Evolutionary conservation across 2,329 filamentous ascomycete species (phyloP).

Genomic region (Spiromastix sp.): DNA sequence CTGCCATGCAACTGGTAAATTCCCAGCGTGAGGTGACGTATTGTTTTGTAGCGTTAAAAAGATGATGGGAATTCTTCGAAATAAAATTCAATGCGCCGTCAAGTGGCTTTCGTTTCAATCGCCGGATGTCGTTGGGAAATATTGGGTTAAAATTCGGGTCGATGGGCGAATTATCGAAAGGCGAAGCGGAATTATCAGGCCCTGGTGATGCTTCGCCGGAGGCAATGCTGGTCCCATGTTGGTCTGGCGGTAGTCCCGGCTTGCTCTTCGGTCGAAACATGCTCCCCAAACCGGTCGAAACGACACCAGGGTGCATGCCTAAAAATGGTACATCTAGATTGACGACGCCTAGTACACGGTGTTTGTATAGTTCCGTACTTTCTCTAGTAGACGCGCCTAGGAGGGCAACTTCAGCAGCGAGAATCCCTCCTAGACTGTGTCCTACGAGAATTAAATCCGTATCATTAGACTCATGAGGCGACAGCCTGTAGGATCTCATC

Average conservation of each 20-base stretch:
- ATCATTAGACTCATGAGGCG: slow-evolving; percentile 60
- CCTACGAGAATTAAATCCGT: slow-evolving; percentile 77
- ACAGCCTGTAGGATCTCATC: slow-evolving; percentile 45
- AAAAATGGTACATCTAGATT: slow-evolving; percentile 80
- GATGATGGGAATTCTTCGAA: slow-evolving; percentile 66
- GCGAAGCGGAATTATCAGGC: slow-evolving; percentile 9
- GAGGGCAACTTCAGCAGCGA: slow-evolving; percentile 69
- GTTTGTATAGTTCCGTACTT: slow-evolving; percentile 44
- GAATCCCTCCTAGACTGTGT: slow-evolving; percentile 80
- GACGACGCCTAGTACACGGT: slow-evolving; percentile 69
- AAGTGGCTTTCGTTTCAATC: slow-evolving; percentile 56
- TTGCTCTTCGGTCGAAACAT: slow-evolving; percentile 49
- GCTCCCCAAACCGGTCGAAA: slow-evolving; percentile 70
- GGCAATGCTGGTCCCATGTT: slow-evolving; percentile 5
- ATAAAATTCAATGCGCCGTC: slow-evolving; percentile 62
- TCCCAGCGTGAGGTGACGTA: slow-evolving; percentile 74
- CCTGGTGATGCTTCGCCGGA: slow-evolving; percentile 3
- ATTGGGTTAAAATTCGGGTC: slow-evolving; percentile 62
- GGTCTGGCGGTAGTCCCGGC: slow-evolving; percentile 12
- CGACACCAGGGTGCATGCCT: slow-evolving; percentile 79
- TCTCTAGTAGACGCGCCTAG: slow-evolving; percentile 30
- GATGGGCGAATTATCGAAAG: slow-evolving; percentile 14
- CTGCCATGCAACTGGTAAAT: slow-evolving; percentile 70
- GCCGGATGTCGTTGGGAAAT: slow-evolving; percentile 62
- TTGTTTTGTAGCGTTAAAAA: slow-evolving; percentile 59